phyloP scores from a whole-genome alignment of 768 basidiomycete genomes.

The Leccinum subtestaceum region DNA sequence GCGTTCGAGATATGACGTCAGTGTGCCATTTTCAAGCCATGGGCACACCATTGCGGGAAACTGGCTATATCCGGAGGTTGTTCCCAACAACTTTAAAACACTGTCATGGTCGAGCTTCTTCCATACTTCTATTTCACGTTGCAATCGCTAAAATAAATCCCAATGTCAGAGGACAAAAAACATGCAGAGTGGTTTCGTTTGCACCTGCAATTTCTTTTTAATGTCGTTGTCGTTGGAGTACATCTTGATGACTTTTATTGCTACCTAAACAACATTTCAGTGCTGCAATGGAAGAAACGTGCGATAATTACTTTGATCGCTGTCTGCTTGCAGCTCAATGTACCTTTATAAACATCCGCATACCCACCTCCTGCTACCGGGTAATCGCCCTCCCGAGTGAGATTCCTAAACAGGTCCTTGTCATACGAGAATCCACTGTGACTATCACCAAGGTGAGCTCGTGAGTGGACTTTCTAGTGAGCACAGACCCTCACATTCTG shows the following conservation, averaged over 20 bases:
- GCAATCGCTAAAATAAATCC: not conserved
- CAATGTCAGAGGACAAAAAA: not conserved
- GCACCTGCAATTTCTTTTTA: not conserved
- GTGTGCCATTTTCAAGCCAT: not conserved
- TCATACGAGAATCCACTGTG: not conserved
- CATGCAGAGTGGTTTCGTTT: not conserved
- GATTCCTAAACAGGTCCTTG: not conserved
- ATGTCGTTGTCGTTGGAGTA: not conserved
- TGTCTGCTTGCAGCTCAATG: not conserved
- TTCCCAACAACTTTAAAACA: not conserved
- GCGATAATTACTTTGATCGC: not conserved
- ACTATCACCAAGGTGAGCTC: not conserved
- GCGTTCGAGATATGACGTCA: not conserved
- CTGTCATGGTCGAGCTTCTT: constrained; percentile 2
- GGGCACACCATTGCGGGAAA: not conserved
- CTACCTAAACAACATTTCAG: not conserved
- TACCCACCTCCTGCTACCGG: not conserved
- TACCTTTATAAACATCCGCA: not conserved
- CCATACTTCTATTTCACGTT: constrained; percentile 6
- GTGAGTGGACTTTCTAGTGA: not conserved
- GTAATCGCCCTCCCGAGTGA: not conserved
- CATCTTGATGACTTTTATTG: constrained; percentile 5
- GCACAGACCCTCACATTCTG: not conserved
- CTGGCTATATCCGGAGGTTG: not conserved
- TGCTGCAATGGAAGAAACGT: not conserved